Evolutionary conservation across 2,329 filamentous ascomycete species (phyloP).

Genomic region (Monosporascus sp.): DNA sequence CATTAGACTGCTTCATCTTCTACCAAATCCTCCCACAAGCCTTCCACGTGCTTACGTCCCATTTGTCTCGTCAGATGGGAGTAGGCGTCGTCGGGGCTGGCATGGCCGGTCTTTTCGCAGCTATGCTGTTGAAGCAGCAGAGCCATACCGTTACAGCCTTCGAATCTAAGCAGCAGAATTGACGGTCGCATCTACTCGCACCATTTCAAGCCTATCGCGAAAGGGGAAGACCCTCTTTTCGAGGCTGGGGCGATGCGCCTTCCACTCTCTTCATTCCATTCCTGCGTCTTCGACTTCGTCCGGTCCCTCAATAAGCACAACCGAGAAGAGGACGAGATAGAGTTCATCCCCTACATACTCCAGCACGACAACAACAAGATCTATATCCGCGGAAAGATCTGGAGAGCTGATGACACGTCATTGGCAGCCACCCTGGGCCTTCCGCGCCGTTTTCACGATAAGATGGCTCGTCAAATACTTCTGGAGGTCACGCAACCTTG

Average conservation of each 20-base stretch:
- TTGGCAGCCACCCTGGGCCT: background rate
- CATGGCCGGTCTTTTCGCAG: conserved; percentile 7
- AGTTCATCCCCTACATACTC: conserved; percentile 10
- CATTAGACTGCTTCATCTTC: too few relatives aligned
- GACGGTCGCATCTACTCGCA: conserved; percentile 10
- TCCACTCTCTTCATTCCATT: conserved; percentile 5
- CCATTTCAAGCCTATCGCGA: conserved; percentile 2
- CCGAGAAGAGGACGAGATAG: conserved; percentile 2
- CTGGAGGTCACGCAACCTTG: conserved; percentile 2
- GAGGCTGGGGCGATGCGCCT: conserved; percentile 12
- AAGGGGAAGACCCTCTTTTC: conserved; percentile 6
- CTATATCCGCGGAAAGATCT: background rate
- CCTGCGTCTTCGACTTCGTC: conserved; percentile 6
- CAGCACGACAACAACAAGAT: conserved; percentile 4
- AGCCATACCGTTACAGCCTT: conserved; percentile 8
- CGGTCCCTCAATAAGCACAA: conserved; percentile 5
- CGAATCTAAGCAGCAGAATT: conserved; percentile 3
- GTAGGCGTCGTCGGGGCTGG: conserved; percentile 10
- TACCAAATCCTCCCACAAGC: too few relatives aligned
- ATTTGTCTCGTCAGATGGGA: conserved; percentile 1
- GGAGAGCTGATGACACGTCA: background rate
- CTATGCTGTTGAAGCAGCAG: conserved; percentile 8
- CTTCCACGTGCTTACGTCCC: too few relatives aligned
- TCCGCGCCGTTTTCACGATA: conserved; percentile 3
- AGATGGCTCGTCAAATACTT: conserved; percentile 5